Conservation (phyloP, 371 early-diverging fungal genomes). For the Lichtheimia hyalospora region DNA sequence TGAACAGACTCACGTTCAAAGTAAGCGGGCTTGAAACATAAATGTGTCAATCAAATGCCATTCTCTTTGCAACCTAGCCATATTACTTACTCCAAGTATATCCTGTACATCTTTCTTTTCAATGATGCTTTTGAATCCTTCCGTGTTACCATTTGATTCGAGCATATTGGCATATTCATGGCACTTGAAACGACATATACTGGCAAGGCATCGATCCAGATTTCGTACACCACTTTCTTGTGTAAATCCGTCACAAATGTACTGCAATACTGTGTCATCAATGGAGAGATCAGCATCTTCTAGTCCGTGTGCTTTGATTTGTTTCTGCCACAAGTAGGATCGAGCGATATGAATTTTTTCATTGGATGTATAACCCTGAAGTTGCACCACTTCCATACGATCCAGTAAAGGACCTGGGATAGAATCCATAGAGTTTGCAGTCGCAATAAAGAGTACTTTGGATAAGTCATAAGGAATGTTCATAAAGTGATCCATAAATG, state of each 20-base stretch:
- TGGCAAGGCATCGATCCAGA: slow-evolving; percentile 73
- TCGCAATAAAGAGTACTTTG: slow-evolving; percentile 83
- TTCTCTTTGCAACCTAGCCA: background rate
- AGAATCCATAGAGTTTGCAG: slow-evolving; percentile 78
- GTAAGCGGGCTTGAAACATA: slow-evolving; percentile 37
- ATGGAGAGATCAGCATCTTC: slow-evolving; percentile 34
- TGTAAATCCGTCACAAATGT: slow-evolving; percentile 72
- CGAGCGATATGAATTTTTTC: slow-evolving; percentile 69
- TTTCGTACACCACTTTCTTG: slow-evolving; percentile 81
- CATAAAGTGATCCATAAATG: slow-evolving; percentile 79
- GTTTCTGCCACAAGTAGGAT: slow-evolving; percentile 65
- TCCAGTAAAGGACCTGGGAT: slow-evolving; percentile 82
- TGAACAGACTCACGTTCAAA: slow-evolving; percentile 69
- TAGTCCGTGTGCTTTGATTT: slow-evolving; percentile 71
- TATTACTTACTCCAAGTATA: slow-evolving; percentile 57
- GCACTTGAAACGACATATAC: slow-evolving; percentile 71
- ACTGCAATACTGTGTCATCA: slow-evolving; percentile 52
- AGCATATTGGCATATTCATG: slow-evolving; percentile 58
- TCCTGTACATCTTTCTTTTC: slow-evolving; percentile 42
- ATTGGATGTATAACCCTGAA: slow-evolving; percentile 84
- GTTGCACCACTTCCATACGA: slow-evolving; percentile 82
- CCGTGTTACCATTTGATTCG: slow-evolving; percentile 17
- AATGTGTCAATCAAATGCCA: background rate
- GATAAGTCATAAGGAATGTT: slow-evolving; percentile 83
- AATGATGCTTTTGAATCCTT: slow-evolving; percentile 16